Evolutionary conservation across 2,329 filamentous ascomycete species (phyloP), one percentile per base, ranked within the genome.

Genomic region (Fusarium sp.): DNA sequence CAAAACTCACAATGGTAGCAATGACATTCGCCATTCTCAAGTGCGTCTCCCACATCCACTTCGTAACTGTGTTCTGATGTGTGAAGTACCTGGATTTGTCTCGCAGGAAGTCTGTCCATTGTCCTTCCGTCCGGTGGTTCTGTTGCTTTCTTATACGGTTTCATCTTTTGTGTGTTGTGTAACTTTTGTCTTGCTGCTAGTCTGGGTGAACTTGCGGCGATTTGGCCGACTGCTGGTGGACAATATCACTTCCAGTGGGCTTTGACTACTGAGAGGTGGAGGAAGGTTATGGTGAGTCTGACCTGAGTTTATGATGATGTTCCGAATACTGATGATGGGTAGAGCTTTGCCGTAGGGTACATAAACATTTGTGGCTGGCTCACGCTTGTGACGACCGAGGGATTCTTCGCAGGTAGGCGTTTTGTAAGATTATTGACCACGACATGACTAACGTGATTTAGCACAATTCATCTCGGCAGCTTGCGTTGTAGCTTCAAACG

Each of bases 211-310:
- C 70, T 84, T 5, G 78, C 80, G 0, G 79, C 81, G 4, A 80
- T 84, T 45, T 85, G 82, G 81, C 83, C 82, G 0, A 85, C 83
- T 0, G 81, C 82, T 0, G 83, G 82, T 10, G 83, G 83, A 1
- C 83, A 84, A 47, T 84, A 84, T 71, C 81, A 84, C 52, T 83
- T 82, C 27, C 81, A 81, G 4, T 82, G 81, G 65, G 80, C 81
- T 0, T 54, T 84, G 11, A 82, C 78, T 29, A 78, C 79, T 5
- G 76, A 80, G 1, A 72, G 67, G 20, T 84, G 82, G 81, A 81
- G 76, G 52, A 80, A 76, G 34, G 58, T 75, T 0, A 78, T 81
- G 76, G 81, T 82, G 58, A 27, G 73, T 27, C 6, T 4, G 8
- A n/a, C n/a, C n/a, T n/a, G n/a, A n/a, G n/a, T n/a, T 12, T 29